These are phyloP conservation scores for Ceratocystis colombiana DNA, from an alignment of 2,329 filamentous ascomycete genomes.

Conservation along the genomic window DNA sequence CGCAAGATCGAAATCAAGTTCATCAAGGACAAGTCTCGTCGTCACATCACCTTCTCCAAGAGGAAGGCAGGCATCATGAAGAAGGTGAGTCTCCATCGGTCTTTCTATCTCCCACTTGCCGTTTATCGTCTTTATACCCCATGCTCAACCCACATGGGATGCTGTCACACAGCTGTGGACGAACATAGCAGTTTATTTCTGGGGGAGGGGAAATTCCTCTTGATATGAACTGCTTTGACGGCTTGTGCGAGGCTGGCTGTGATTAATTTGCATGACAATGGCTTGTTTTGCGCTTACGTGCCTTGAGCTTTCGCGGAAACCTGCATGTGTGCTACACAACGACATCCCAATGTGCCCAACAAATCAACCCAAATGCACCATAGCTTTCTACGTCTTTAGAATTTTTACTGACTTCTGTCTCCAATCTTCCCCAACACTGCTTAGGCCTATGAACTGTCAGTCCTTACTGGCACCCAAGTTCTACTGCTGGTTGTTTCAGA, in stretches of 20 bases:
- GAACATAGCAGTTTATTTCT: background rate
- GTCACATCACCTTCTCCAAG: constrained; percentile 99
- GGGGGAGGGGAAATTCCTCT: background rate
- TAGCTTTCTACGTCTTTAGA: background rate
- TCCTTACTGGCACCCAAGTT: constrained; percentile 95
- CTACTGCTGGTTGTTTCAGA: constrained; percentile 93
- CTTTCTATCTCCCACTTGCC: constrained; percentile 6
- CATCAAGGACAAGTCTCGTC: constrained; percentile 98
- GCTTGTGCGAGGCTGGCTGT: constrained; percentile 1
- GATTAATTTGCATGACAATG: background rate
- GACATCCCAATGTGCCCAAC: constrained; percentile 11
- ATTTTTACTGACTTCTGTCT: constrained; percentile 23
- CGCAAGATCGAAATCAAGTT: constrained; percentile 99
- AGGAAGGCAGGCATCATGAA: constrained; percentile 99
- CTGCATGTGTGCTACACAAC: constrained; percentile 2
- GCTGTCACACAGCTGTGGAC: background rate
- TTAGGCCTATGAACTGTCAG: constrained; percentile 92
- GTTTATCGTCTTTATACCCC: background rate
- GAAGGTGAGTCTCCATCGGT: constrained; percentile 58
- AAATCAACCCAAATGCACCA: background rate
- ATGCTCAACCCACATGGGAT: background rate
- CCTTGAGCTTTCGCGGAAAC: background rate
- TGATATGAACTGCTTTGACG: background rate
- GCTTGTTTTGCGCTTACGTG: background rate
- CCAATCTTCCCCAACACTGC: constrained; percentile 14